Percentiles rank a stretch among this genome's conserved stretches.
These are phyloP conservation scores for Alternaria gansuensis DNA, from an alignment of 2,329 filamentous ascomycete species.

Conservation along the genomic window DNA sequence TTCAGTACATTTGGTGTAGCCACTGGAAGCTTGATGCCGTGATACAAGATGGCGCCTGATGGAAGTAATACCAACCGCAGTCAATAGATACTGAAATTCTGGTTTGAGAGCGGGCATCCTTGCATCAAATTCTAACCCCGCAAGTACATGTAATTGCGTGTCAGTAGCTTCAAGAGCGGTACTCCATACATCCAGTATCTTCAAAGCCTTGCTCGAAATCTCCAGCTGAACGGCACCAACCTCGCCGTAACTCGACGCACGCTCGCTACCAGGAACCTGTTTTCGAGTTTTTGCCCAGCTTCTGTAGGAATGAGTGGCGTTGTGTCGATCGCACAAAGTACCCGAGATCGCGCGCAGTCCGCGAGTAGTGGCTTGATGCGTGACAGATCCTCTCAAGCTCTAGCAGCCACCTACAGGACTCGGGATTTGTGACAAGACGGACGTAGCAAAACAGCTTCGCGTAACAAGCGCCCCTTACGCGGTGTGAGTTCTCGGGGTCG, in stretches of 20 bases:
- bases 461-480: slow-evolving; percentile 9
- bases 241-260: slow-evolving; percentile 1
- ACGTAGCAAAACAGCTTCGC: slow-evolving; percentile 23
- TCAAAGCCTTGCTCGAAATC: not conserved
- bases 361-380: slow-evolving; percentile 5
- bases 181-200: not conserved
- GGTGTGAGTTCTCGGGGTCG: slow-evolving; percentile 2
- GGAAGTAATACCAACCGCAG: not conserved
- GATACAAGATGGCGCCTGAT: not conserved
- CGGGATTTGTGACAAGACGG: not conserved
- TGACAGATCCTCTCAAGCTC: not conserved
- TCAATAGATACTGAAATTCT: not conserved
- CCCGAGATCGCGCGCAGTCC: slow-evolving; percentile 12
- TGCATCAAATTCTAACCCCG: not conserved
- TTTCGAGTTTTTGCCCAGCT: slow-evolving; percentile 3
- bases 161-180: not conserved
- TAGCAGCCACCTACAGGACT: not conserved
- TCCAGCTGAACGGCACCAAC: slow-evolving; percentile 4
- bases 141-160: not conserved
- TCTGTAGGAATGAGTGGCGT: not conserved
- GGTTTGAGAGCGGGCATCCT: not conserved
- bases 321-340: slow-evolving; percentile 3
- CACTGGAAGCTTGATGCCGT: not conserved
- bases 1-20: not conserved
- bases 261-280: slow-evolving; percentile 15